These are phyloP conservation scores for Chenopodium quinoa DNA, from an alignment of 148 eudicot species.

Conservation along the genomic window DNA sequence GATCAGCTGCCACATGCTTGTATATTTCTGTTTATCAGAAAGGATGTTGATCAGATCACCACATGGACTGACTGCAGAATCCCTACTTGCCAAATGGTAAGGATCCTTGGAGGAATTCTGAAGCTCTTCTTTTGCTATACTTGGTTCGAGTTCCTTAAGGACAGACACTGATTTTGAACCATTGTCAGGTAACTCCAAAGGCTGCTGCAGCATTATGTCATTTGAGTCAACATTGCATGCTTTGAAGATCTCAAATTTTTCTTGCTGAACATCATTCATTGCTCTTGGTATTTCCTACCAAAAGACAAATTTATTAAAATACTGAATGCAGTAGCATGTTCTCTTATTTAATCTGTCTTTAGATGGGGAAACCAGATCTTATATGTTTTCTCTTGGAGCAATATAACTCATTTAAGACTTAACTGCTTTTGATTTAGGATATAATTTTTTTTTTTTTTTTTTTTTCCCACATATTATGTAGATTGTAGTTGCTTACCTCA, in stretches of 20 bases:
- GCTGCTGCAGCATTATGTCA: slow-evolving; percentile 20
- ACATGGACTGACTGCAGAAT: slow-evolving; percentile 23
- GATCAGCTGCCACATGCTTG: slow-evolving; percentile 81
- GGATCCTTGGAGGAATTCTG: not conserved
- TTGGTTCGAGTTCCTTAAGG: slow-evolving; percentile 11
- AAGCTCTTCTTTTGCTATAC: slow-evolving; percentile 9
- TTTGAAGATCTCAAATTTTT: slow-evolving; percentile 7
- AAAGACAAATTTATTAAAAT: slow-evolving; percentile 1
- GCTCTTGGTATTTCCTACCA: slow-evolving; percentile 24
- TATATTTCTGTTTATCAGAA: slow-evolving; percentile 50
- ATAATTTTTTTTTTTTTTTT: not conserved
- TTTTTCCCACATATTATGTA: too few relatives aligned
- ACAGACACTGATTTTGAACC: not conserved
- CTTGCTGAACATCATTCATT: slow-evolving; percentile 15
- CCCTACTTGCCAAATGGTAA: slow-evolving; percentile 2
- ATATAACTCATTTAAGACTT: not conserved
- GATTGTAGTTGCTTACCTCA: slow-evolving; percentile 24
- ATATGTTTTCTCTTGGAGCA: slow-evolving; percentile 9
- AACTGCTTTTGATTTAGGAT: not conserved
- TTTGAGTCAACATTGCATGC: not conserved
- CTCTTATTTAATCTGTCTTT: slow-evolving; percentile 13
- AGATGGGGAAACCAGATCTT: slow-evolving; percentile 26
- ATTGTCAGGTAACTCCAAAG: not conserved
- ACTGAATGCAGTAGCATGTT: slow-evolving; percentile 22
- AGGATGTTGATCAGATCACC: slow-evolving; percentile 28